Conservation (phyloP, 2,329 filamentous ascomycete genomes). For the Coniochaeta prunicola region DNA sequence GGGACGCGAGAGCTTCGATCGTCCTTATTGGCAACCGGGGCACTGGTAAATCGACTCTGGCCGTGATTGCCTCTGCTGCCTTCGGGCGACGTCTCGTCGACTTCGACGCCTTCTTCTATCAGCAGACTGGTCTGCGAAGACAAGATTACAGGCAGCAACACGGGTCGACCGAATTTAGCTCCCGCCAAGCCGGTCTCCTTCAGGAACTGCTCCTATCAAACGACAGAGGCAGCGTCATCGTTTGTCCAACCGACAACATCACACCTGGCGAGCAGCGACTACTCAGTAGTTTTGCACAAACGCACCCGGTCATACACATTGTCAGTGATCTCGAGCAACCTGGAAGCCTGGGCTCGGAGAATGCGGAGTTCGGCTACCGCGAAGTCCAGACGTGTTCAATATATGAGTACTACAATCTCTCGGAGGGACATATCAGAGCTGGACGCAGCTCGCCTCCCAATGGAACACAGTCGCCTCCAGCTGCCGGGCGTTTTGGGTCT, state of each 20-base stretch:
- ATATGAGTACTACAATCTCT: not conserved
- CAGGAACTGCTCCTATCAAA: not conserved
- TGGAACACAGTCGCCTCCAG: not conserved
- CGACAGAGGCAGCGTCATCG: not conserved
- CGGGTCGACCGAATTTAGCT: not conserved
- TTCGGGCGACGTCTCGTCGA: not conserved
- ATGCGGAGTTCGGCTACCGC: not conserved
- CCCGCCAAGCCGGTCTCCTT: not conserved
- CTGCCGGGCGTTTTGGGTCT: not conserved
- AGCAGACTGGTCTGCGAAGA: not conserved
- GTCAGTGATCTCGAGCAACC: not conserved
- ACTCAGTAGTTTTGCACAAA: not conserved
- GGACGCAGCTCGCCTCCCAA: not conserved
- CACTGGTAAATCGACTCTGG: not conserved
- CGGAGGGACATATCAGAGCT: not conserved
- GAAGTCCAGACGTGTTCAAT: not conserved
- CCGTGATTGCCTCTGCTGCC: not conserved
- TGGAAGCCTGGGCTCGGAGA: not conserved
- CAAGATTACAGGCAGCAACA: not conserved
- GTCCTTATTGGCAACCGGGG: not conserved
- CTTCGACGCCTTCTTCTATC: not conserved
- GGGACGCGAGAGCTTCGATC: not conserved
- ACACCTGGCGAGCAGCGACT: not conserved
- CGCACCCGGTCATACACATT: not conserved
- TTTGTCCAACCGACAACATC: not conserved